Evolutionary conservation across 2,329 filamentous ascomycete genomes (phyloP), one percentile per base, ranked within the genome.

Genomic region (Metarhizium guizhouense): DNA sequence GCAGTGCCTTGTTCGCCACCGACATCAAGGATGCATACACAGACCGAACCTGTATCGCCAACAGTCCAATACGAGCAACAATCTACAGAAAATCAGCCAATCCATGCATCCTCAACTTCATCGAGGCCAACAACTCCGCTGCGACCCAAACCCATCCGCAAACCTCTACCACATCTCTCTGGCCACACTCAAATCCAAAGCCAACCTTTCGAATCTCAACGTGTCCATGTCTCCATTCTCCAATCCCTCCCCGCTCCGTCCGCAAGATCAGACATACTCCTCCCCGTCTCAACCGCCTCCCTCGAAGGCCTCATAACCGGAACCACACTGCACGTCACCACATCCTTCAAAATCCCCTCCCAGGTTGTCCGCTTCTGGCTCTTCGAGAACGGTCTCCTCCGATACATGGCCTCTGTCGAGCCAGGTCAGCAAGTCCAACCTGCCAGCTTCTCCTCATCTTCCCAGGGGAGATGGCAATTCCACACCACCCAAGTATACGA

Each of bases 331-430:
- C 76, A 84, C 62, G 74, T 86, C 53, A 79, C 80, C 57, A 74
- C 83, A 47, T 68, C 71, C 16, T 85, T 80, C 69, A 76, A 73
- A 51, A 75, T 87, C 25, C 80, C 82, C 2, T 64, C 70, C 3
- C 72, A 75, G 16, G 79, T 85, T 5, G 72, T 68, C 18, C 81
- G 84, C n/a, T 74, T 85, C 61, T 87, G 84, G 84, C 72, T 87
- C 16, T 83, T 84, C 60, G 73, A 80, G 72, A 16, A 68, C 63
- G 36, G 78, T 74, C 68, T 78, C 55, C 66, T 87, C 8, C 76
- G 72, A 53, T 85, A 85, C 62, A 83, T 86, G 76, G 82, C 81
- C 14, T 74, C 74, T 11, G 74, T 85, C 16, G 73, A 78, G 0
- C 65, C 70, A 0, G 70, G 75, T 0, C 75, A 76, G n/a, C 10